Evolutionary conservation across 176 grass and related monocot genomes (phyloP).

Genomic region (Musa acuminata): DNA sequence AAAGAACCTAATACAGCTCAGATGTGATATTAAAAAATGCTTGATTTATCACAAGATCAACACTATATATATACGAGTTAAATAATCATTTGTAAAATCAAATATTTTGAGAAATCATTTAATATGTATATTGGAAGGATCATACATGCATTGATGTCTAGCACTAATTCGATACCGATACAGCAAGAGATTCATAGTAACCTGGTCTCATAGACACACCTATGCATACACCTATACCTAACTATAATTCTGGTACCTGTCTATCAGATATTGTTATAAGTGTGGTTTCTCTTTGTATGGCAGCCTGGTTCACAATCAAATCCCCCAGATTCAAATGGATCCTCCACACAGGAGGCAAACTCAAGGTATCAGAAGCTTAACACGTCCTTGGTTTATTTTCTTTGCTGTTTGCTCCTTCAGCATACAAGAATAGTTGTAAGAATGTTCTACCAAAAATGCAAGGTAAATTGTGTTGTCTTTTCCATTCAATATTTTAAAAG

Average conservation of each 20-base stretch:
- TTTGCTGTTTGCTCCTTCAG: not conserved
- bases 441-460: not conserved
- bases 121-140: no score
- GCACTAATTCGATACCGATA: no score
- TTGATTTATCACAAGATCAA: no score
- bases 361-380: constrained; percentile 53
- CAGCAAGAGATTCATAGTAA: no score
- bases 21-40: not conserved
- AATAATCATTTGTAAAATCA: no score
- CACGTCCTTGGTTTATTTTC: not conserved
- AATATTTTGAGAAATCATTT: no score
- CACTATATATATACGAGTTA: no score
- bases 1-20: no score
- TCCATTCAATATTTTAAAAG: not conserved
- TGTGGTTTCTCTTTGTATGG: constrained; percentile 26
- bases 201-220: no score
- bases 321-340: constrained; percentile 42
- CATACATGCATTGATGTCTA: no score
- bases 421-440: no score
- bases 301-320: constrained; percentile 60
- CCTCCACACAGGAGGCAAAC: constrained; percentile 58
- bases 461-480: not conserved
- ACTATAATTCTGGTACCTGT: not conserved
- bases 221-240: no score
- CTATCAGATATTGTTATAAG: not conserved